Percentiles rank a stretch among this genome's conserved stretches.
These are phyloP conservation scores for Xanthoparmelia taractica DNA, from an alignment of 495 filamentous ascomycete genomes.

Conservation along the genomic window DNA sequence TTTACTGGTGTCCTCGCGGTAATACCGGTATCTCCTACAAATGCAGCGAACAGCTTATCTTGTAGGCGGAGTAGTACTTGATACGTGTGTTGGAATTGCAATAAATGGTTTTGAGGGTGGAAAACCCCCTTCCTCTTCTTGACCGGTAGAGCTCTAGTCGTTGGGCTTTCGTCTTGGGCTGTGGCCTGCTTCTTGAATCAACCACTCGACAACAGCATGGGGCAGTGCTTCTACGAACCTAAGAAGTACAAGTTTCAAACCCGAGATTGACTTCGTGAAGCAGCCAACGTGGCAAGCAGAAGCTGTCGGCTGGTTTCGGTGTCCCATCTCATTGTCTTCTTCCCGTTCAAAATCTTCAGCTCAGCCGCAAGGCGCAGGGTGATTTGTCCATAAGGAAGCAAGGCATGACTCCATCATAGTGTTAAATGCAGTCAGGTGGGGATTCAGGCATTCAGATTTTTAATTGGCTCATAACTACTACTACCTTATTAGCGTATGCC, in stretches of 20 bases:
- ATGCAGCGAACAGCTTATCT: too few relatives aligned
- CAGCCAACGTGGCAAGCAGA: not conserved
- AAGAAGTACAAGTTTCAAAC: not conserved
- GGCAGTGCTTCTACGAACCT: not conserved
- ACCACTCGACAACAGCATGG: not conserved
- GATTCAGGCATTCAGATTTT: not conserved
- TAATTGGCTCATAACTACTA: not conserved
- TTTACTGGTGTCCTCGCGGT: too few relatives aligned
- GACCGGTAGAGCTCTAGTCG: too few relatives aligned
- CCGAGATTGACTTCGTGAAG: not conserved
- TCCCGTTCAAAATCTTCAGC: not conserved
- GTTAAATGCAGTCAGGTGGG: not conserved
- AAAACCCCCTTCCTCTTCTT: too few relatives aligned
- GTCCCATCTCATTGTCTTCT: not conserved
- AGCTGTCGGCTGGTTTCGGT: not conserved
- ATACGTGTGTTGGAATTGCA: too few relatives aligned
- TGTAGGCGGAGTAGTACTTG: too few relatives aligned
- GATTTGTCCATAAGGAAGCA: not conserved
- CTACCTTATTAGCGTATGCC: constrained; percentile 3
- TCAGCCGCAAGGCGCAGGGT: not conserved
- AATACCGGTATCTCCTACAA: too few relatives aligned
- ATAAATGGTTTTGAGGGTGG: too few relatives aligned
- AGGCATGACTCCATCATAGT: not conserved
- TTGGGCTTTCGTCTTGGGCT: too few relatives aligned
- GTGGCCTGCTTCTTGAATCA: not conserved